Evolutionary conservation across 2,329 filamentous ascomycete genomes (phyloP), one percentile per base, ranked within the genome.

Genomic region (Pezicula carpinea): DNA sequence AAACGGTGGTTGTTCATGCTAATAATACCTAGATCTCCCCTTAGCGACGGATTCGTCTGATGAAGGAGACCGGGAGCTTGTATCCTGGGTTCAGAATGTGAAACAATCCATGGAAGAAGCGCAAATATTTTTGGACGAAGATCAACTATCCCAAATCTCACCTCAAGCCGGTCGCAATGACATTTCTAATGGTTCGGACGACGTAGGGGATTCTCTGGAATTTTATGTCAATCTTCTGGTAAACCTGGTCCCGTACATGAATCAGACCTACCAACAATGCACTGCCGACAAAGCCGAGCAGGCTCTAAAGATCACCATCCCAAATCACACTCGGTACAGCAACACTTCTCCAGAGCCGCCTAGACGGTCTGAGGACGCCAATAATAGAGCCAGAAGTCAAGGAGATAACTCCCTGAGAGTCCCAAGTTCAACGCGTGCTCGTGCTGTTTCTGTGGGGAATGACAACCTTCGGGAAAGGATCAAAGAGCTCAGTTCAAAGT

Each of bases 151-250:
- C 5, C 38, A 40, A n/a, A 19, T 22, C 23, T 22, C 22, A 10
- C 38, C 38, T 14, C 38, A 19, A 5, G 17, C 38, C 15, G 21
- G 22, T 10, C n/a, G 15, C 33, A 23, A 23, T 15, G n/a, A 40
- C 3, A 14, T 23, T 15, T 40, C 38, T 15, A 3, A 19, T 15
- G 22, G 19, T 15, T 14, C 38, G 5, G 22, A 23, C 15, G 38
- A 11, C 8, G 38, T 40, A 11, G 22, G 38, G 13, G 38, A 40
- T 15, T 40, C 38, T 15, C 21, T 40, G 10, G 38, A 40, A 13
- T 40, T 40, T n/a, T 40, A 40, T n/a, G n/a, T 40, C 5, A 22
- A 40, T 26, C 38, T 40, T 15, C 19, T 40, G 11, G 22, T 40
- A 22, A 40, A 40, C 6, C n/a, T 40, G 22, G 11, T 23, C 15